These are phyloP conservation scores for Cryptococcus sp. DNA, from an alignment of 1,284 basidiomycete genomes.

Conservation along the genomic window DNA sequence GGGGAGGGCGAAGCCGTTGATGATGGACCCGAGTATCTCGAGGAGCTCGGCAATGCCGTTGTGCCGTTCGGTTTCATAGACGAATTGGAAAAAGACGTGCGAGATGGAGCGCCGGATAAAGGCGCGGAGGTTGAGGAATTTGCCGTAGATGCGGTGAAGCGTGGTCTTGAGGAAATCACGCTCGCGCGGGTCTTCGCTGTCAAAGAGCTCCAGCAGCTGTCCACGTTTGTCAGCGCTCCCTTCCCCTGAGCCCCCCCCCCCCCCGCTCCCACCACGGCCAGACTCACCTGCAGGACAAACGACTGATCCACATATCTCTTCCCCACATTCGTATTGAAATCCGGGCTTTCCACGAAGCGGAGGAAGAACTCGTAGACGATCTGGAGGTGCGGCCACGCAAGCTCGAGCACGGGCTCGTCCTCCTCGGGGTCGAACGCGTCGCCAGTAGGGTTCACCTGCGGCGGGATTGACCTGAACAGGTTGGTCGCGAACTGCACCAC, in stretches of 20 bases:
- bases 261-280: not conserved
- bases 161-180: conserved; percentile 99
- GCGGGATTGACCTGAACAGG: conserved; percentile 98
- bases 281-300: conserved; percentile 72
- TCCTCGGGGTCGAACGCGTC: conserved; percentile 99
- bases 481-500: conserved; percentile 80
- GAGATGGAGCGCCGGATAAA: conserved; percentile 99
- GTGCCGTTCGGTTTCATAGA: conserved; percentile 98
- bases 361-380: conserved; percentile 99
- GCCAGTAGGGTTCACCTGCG: conserved; percentile 94
- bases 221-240: not conserved
- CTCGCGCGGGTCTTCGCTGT: conserved; percentile 97
- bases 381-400: conserved; percentile 99
- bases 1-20: conserved; percentile 97
- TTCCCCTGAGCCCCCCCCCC: not conserved
- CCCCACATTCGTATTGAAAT: conserved; percentile 97
- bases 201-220: conserved; percentile 92
- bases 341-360: conserved; percentile 94
- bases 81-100: conserved; percentile 99
- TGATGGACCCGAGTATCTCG: conserved; percentile 98
- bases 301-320: conserved; percentile 96
- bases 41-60: conserved; percentile 98
- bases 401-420: conserved; percentile 96
- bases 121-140: conserved; percentile 97
- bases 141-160: conserved; percentile 97